Evolutionary conservation across 768 basidiomycete genomes (phyloP).

Genomic region (Russula olivacea): DNA sequence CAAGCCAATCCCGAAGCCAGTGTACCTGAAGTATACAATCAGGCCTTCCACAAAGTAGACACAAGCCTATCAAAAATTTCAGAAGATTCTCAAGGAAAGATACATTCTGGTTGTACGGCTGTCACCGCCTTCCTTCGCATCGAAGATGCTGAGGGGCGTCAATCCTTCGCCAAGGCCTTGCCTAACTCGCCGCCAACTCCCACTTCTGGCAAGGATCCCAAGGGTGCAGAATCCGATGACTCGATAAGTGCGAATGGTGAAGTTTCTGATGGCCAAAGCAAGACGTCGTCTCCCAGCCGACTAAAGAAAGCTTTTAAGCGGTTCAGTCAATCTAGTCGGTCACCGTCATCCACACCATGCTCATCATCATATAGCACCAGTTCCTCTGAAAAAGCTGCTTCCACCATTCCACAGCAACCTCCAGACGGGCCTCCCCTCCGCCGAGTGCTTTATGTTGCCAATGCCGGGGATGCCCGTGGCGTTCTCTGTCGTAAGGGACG

Average conservation of each 20-base stretch:
- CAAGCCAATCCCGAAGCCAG: conserved; percentile 49
- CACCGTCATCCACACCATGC: conserved; percentile 16
- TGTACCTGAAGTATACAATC: conserved; percentile 86
- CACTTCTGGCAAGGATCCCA: conserved; percentile 4
- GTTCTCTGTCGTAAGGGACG: conserved; percentile 88
- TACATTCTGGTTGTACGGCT: conserved; percentile 95
- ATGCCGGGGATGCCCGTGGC: conserved; percentile 93
- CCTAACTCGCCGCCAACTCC: conserved; percentile 2
- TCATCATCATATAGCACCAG: conserved; percentile 23
- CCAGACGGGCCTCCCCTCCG: conserved; percentile 37
- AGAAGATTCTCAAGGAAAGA: conserved; percentile 83
- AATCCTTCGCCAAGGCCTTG: conserved; percentile 48
- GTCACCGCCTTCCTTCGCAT: conserved; percentile 93
- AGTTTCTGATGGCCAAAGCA: conserved; percentile 8
- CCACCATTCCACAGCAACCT: conserved; percentile 24
- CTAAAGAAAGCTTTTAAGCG: conserved; percentile 20
- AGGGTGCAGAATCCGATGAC: conserved; percentile 4
- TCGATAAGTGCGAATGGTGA: conserved; percentile 13
- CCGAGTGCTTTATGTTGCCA: conserved; percentile 89
- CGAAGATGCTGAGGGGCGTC: conserved; percentile 72
- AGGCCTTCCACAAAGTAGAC: conserved; percentile 93
- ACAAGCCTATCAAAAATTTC: conserved; percentile 74
- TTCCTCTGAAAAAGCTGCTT: conserved; percentile 5
- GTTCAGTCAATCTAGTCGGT: conserved; percentile 21
- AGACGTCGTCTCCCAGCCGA: conserved; percentile 15